Evolutionary conservation across 192 early-diverging fungal genomes (phyloP).

Genomic region (Entomortierella beljakovae): DNA sequence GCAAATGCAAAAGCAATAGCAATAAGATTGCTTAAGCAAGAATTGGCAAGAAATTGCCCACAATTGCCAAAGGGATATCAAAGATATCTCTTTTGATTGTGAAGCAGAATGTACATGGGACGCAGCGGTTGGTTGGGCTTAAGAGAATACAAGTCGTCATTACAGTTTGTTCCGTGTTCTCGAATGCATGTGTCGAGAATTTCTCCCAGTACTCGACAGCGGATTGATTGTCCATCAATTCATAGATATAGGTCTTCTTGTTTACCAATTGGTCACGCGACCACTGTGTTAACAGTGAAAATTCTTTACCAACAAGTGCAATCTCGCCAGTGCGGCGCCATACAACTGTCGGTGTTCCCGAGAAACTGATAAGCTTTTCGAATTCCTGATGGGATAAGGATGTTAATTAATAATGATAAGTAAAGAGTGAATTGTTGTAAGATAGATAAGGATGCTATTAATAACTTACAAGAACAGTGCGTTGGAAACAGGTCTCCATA

Average conservation of each 20-base stretch:
- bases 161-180: slow-evolving; percentile 89
- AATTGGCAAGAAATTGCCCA: slow-evolving; percentile 71
- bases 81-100: slow-evolving; percentile 98
- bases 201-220: slow-evolving; percentile 97
- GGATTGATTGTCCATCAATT: slow-evolving; percentile 93
- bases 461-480: slow-evolving; percentile 77
- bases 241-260: slow-evolving; percentile 87
- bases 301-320: slow-evolving; percentile 95
- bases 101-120: slow-evolving; percentile 96
- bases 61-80: slow-evolving; percentile 90
- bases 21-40: slow-evolving; percentile 29
- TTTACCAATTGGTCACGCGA: slow-evolving; percentile 81
- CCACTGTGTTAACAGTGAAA: slow-evolving; percentile 94
- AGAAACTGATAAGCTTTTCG: slow-evolving; percentile 94
- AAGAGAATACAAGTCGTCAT: slow-evolving; percentile 91
- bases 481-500: slow-evolving; percentile 97
- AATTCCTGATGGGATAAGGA: slow-evolving; percentile 73
- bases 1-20: too few relatives aligned
- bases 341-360: slow-evolving; percentile 95
- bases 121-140: slow-evolving; percentile 73
- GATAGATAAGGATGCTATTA: slow-evolving; percentile 1
- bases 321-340: slow-evolving; percentile 98
- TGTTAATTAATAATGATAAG: slow-evolving; percentile 3
- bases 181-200: slow-evolving; percentile 92
- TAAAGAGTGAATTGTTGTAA: background rate